Base-by-base conservation (phyloP, 176 grass and related monocot genomes). In the Hordeum vulgare region DNA sequence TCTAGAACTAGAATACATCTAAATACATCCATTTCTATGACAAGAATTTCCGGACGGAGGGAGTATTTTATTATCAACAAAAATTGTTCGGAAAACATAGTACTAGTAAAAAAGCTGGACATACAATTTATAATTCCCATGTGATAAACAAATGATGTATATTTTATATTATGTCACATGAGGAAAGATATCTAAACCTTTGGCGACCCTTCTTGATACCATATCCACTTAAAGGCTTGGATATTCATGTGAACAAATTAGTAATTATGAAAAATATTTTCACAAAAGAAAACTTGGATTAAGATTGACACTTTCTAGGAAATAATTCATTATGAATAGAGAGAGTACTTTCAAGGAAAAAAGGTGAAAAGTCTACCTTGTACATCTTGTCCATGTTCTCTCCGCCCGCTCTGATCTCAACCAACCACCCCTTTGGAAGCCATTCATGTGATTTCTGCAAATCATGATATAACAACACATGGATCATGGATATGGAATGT, bases 321-420 rank as follows among this genome's bases (percentile, higher is more conserved):
- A 37, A 18, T 67, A 8, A 67, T 66, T 67, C 9, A 2, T 37
- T 4, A 26, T 24, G 18, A 67, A 67, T 20, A 67, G 17, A 67
- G 4, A 35, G 15, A 70, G 9, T 23, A 39, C 34, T n/a, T 69
- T 44, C 40, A 47, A 37, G 20, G 66, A n/a, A 10, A n/a, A 10
- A 68, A 36, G 66, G 34, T 3, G n/a, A 70, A 28, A 51, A 71
- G 4, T 4, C 51, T 83, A 92, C 90, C 90, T 86, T 88, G 33
- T 80, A 92, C 83, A 85, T 92, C 75, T 86, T 85, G 34, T 75
- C 47, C 70, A 14, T 66, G 2, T 88, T 88, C 54, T 67, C 54
- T 15, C 86, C 90, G 23, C 83, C 74, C 0, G 67, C 80, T 89
- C 86, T 92, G 0, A 92, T 1, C 67, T 92, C 90, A 17, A 83